Evolutionary conservation across 768 basidiomycete genomes (phyloP), one percentile per base, ranked within the genome.

Genomic region (Leccinum obscurum): DNA sequence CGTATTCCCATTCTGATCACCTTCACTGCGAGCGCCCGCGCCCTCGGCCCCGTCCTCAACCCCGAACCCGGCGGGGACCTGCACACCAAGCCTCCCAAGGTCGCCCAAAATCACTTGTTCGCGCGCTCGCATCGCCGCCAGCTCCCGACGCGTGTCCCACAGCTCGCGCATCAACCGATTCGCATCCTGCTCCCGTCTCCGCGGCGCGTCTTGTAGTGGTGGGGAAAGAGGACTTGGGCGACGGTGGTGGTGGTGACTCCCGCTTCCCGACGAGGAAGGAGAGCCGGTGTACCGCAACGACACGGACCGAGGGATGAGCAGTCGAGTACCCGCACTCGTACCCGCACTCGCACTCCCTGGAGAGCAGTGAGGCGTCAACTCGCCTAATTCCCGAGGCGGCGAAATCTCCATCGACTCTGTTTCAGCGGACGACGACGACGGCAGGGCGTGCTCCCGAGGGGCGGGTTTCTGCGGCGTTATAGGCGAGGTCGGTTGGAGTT

Each of bases 101-200:
- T 70, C 63, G 37, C 66, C 56, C 26, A 70, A 8, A 10, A 76
- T 24, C 22, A 32, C 59, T 13, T 62, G 61, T 62, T 77, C 76
- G 24, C 64, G 63, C 3, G 54, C 67, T 13, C 64, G 64, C 20
- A 72, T 48, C 11, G 64, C 67, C 11, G 59, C 61, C 34, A 75
- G 37, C 32, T 69, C 62, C 24, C 62, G 59, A 2, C 72, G 70
- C 13, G 69, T 67, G 8, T 74, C 70, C 66, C 64, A 65, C 10
- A 77, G 64, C 50, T 73, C 73, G 24, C 62, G 66, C 32, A 48
- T 67, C 28, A 77, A 56, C 22, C 59, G 58, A 9, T 17, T 54
- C 5, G 56, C 58, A 24, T 56, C 54, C 14, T 35, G 58, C 9
- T 50, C 51, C 15, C 48, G 61, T 6, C 35, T 37, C 20, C 64